Evolutionary conservation across 306 rosid genomes (phyloP), one percentile per base, ranked within the genome.

Genomic region (Dalbergia cultrata): DNA sequence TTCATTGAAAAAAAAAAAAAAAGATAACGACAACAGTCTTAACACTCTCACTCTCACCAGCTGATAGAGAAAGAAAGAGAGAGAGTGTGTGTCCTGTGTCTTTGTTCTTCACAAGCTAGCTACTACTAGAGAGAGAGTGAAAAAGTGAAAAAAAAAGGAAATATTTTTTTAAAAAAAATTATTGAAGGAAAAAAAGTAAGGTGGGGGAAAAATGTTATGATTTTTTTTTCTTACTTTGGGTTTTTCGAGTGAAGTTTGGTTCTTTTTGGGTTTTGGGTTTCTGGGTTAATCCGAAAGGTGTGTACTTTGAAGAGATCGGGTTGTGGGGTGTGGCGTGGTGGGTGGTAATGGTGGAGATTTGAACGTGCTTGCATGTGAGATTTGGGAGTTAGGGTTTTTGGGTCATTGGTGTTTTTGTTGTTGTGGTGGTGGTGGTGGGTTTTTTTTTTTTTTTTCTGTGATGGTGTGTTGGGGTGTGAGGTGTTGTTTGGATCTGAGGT

Each of bases 401-500:
- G 70, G 49, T 67, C 68, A 60, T 80, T 75, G 69, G 31, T 50
- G 60, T 66, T 56, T 54, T 54, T 6, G 6, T 49, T 49, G 44
- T 53, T 73, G 61, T 37, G 80, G 79, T n/a, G 81, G 81, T 7
- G 77, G 81, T 2, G 65, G 81, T 13, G 16, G 78, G 4, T 52
- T 5, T 37, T 37, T 37, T 35, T 35, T 35, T 22, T 22, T 26
- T 26, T 26, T 63, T 83, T 71, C 57, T 80, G 85, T 81, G 90
- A 91, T 91, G 97, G 79, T 86, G 83, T 81, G 78, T 86, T 74
- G 54, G 82, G 84, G 78, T 66, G 83, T 70, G 74, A 56, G 68
- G 54, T 85, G 69, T 87, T 87, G 75, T 93, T 89, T 88, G 97
- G 98, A 93, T 95, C 98, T 90, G 92, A 87, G 90, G 76, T 85